Base-by-base conservation (phyloP, 306 rosid species). In the Ammopiptanthus mongolicus region DNA sequence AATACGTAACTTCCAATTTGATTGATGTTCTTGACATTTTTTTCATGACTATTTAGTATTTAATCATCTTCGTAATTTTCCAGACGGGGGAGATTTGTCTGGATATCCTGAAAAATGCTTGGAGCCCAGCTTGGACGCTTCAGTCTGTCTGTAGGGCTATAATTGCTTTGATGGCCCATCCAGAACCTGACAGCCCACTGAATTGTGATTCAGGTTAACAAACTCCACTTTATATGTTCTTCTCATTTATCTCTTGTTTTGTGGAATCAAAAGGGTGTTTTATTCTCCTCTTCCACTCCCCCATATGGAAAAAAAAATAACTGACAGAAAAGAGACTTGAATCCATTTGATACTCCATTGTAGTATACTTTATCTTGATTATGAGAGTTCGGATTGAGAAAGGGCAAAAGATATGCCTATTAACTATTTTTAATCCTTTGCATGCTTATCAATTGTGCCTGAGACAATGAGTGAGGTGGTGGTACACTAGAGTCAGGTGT, bases 41-140 rank as follows among this genome's bases (percentile, higher is more conserved):
- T 74, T 63, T 37, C 73, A 4, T 11, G 52, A 25, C 12, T 15
- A 37, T 22, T n/a, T n/a, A n/a, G n/a, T 15, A 8, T 25, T 55
- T 73, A 44, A 75, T 44, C 65, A 11, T 67, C 47, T 34, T 62
- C 5, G 51, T 65, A 22, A 41, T 56, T 60, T 80, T 79, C 72
- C 87, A 92, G 97, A 96, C 98, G 0, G 99, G 99, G 53, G 99
- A 96, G 91, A 96, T 96, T 73, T 96, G 98, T 87, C 87, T 96
- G 39, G 99, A 96, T 81, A 96, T 96, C 60, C 84, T 96, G 88
- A 96, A 96, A 83, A 96, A 87, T 79, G 99, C 99, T 50, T 96
- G 99, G 99, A 96, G 98, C 87, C 98, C 97, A 3, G 99, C 99
- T 28, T 96, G 99, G 98, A 92, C 99, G 5, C 96, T 96, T 64